Evolutionary conservation across 176 grass and related monocot species (phyloP).

Genomic region (Elaeis guineensis): DNA sequence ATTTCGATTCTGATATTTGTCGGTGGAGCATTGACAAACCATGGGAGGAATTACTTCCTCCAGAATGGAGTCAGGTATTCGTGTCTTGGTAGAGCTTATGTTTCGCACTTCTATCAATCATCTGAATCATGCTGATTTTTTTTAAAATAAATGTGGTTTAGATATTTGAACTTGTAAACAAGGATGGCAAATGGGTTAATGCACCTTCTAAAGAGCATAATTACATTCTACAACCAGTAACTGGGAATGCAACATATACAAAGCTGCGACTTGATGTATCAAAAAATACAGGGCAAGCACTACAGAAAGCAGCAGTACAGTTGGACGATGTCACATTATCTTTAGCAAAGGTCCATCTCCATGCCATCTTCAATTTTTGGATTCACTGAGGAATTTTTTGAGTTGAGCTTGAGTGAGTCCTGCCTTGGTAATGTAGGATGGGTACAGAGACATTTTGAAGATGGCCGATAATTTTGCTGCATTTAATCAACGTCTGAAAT

Average conservation of each 20-base stretch:
- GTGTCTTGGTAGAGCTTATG: not conserved
- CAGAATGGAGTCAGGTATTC: constrained; percentile 88
- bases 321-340: constrained; percentile 93
- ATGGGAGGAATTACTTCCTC: constrained; percentile 90
- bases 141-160: constrained; percentile 32
- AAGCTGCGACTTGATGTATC: constrained; percentile 68
- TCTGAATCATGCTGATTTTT: not conserved
- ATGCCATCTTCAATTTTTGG: constrained; percentile 6
- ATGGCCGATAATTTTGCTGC: constrained; percentile 97
- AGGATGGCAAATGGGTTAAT: constrained; percentile 20
- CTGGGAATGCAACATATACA: constrained; percentile 88
- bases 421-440: constrained; percentile 48
- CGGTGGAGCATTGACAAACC: constrained; percentile 63
- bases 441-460: constrained; percentile 90
- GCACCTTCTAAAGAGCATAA: constrained; percentile 42
- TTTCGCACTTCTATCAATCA: too few species aligned
- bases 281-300: constrained; percentile 67
- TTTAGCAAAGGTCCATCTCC: constrained; percentile 62
- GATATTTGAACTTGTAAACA: constrained; percentile 66
- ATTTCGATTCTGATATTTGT: constrained; percentile 95
- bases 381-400: constrained; percentile 8
- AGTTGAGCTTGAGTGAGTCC: not conserved
- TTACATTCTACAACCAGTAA: constrained; percentile 79
- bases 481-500: constrained; percentile 84
- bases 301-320: constrained; percentile 87